phyloP scores from a whole-genome alignment of 495 filamentous ascomycete genomes.

The Neurospora discreta region DNA sequence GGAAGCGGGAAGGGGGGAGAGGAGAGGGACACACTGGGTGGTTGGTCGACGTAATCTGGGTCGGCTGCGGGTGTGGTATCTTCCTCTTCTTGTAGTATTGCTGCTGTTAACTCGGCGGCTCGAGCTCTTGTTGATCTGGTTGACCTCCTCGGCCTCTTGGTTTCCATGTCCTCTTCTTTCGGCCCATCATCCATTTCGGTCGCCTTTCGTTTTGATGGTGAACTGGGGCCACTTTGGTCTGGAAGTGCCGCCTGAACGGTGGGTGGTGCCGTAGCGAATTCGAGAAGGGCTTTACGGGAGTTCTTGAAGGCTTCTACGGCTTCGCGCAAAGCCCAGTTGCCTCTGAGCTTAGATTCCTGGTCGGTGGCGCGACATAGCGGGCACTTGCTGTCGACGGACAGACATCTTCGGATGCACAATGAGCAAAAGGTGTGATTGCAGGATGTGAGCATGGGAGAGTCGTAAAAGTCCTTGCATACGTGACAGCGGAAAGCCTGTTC shows the following conservation, averaged over 20 bases:
- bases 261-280: slow-evolving; percentile 41
- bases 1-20: neutral
- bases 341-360: slow-evolving; percentile 72
- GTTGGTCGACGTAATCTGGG: slow-evolving; percentile 16
- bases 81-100: slow-evolving; percentile 25
- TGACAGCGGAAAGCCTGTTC: slow-evolving; percentile 87
- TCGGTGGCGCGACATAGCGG: slow-evolving; percentile 67
- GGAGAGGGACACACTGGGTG: slow-evolving; percentile 11
- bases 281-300: slow-evolving; percentile 50
- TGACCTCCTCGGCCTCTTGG: slow-evolving; percentile 37
- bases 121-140: slow-evolving; percentile 30
- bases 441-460: slow-evolving; percentile 83
- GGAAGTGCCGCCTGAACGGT: neutral
- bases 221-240: neutral
- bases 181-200: slow-evolving; percentile 36
- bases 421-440: slow-evolving; percentile 98
- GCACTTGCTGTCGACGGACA: slow-evolving; percentile 73
- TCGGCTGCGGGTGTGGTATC: slow-evolving; percentile 15
- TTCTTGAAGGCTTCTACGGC: slow-evolving; percentile 67
- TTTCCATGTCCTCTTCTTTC: slow-evolving; percentile 15
- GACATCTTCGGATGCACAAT: slow-evolving; percentile 76
- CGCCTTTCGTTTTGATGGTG: slow-evolving; percentile 39
- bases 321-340: slow-evolving; percentile 75
- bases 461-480: slow-evolving; percentile 95
- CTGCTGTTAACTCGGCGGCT: slow-evolving; percentile 22